These are phyloP conservation scores for Irpex rosettiformis DNA, from an alignment of 1,284 basidiomycete genomes.

Conservation along the genomic window DNA sequence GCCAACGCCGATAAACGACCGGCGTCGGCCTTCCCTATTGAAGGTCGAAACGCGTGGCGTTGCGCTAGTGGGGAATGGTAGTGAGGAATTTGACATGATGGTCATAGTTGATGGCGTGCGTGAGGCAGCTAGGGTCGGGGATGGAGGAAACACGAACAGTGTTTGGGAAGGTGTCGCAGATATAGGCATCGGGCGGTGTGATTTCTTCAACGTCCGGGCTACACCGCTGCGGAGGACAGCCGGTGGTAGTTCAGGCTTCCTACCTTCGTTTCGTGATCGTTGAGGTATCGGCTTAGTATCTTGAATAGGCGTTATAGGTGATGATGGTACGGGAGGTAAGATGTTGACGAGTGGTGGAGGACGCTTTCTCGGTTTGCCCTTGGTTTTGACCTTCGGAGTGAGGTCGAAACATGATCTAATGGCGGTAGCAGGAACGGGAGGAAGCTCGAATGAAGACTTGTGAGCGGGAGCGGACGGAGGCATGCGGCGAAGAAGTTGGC, in stretches of 20 bases:
- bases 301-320: slow-evolving; percentile 33
- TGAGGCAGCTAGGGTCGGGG: slow-evolving; percentile 53
- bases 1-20: slow-evolving; percentile 68
- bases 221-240: slow-evolving; percentile 36
- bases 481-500: slow-evolving; percentile 14
- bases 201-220: slow-evolving; percentile 7
- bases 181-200: slow-evolving; percentile 22
- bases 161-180: slow-evolving; percentile 60
- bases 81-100: slow-evolving; percentile 55
- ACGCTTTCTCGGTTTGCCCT: slow-evolving; percentile 51
- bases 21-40: slow-evolving; percentile 54
- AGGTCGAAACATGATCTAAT: slow-evolving; percentile 50
- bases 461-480: slow-evolving; percentile 36
- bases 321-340: slow-evolving; percentile 68
- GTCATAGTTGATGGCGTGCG: slow-evolving; percentile 74
- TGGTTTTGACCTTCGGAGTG: slow-evolving; percentile 30
- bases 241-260: slow-evolving; percentile 51
- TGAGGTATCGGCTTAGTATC: slow-evolving; percentile 19
- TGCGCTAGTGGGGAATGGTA: slow-evolving; percentile 56
- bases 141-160: slow-evolving; percentile 80
- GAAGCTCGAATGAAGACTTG: slow-evolving; percentile 46
- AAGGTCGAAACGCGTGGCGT: slow-evolving; percentile 76
- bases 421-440: slow-evolving; percentile 35
- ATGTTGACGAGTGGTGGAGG: slow-evolving; percentile 51
- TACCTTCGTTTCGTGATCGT: slow-evolving; percentile 49